phyloP scores from a whole-genome alignment of 805 yeast genomes.

The Ogataea corticis region DNA sequence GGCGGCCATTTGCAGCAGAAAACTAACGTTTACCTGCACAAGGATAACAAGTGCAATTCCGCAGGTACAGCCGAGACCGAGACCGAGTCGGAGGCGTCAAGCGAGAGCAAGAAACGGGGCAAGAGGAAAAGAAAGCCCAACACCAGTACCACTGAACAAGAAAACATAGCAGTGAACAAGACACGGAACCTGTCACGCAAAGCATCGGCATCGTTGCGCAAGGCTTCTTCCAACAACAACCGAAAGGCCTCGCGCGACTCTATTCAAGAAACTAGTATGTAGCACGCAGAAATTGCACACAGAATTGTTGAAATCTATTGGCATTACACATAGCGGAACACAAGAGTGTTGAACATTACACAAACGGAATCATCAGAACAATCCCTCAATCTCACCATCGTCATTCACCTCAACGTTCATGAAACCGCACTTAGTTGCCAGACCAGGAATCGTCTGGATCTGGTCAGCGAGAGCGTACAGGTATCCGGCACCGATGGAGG shows the following conservation, averaged over 20 bases:
- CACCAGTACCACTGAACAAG: neutral
- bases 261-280: neutral
- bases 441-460: conserved; percentile 95
- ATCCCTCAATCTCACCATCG: conserved; percentile 88
- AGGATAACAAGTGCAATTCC: neutral
- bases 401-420: conserved; percentile 95
- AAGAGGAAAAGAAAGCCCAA: conserved; percentile 1
- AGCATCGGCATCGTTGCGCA: neutral
- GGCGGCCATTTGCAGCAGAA: conserved; percentile 3
- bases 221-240: neutral
- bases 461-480: conserved; percentile 95
- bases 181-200: neutral
- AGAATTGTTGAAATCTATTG: conserved; percentile 22
- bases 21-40: conserved; percentile 2
- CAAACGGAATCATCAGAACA: conserved; percentile 51
- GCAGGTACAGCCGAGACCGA: neutral
- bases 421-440: conserved; percentile 94
- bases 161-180: neutral
- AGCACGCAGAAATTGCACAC: neutral
- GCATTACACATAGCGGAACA: neutral
- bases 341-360: conserved; percentile 15
- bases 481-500: conserved; percentile 95
- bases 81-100: neutral
- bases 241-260: neutral
- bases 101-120: neutral